Percentiles rank a stretch among this genome's conserved stretches.
Conservation (phyloP, 2,329 filamentous ascomycete species). For the Mycogone perniciosa region DNA sequence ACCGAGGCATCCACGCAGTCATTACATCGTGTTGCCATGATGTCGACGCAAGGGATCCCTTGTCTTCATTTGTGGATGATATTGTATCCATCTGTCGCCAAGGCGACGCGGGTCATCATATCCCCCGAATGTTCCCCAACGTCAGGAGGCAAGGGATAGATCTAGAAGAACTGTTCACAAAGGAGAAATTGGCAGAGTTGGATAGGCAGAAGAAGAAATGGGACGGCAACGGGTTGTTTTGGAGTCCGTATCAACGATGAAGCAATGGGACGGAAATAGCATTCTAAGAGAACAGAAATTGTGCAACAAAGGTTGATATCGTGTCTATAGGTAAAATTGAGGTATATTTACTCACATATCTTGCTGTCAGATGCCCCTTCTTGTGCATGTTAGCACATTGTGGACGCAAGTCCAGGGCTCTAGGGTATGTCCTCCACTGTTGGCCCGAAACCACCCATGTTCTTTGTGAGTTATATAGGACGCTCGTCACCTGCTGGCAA, state of each 20-base stretch:
- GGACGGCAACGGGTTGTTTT: conserved; percentile 22
- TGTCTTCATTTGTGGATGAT: conserved; percentile 10
- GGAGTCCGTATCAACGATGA: conserved; percentile 19
- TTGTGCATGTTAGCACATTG: not conserved
- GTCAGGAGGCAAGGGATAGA: conserved; percentile 17
- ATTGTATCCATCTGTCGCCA: conserved; percentile 12
- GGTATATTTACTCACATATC: no score
- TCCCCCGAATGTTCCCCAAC: conserved; percentile 16
- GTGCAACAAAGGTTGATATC: no score
- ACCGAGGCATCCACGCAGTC: conserved; percentile 15
- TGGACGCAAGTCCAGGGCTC: not conserved
- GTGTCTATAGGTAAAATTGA: not conserved
- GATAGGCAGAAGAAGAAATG: conserved; percentile 18
- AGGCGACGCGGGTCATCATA: conserved; percentile 11
- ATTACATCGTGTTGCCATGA: conserved; percentile 12
- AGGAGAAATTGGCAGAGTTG: conserved; percentile 14
- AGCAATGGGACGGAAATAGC: not conserved
- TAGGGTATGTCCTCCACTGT: not conserved
- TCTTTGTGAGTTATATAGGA: no score
- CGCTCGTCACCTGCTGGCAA: no score
- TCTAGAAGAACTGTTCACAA: conserved; percentile 17
- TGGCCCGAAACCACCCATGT: no score
- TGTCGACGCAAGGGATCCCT: conserved; percentile 8
- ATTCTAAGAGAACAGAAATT: not conserved
- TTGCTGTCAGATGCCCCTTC: not conserved